Conservation (phyloP, 2,329 filamentous ascomycete species). For the Xylaria polymorpha region DNA sequence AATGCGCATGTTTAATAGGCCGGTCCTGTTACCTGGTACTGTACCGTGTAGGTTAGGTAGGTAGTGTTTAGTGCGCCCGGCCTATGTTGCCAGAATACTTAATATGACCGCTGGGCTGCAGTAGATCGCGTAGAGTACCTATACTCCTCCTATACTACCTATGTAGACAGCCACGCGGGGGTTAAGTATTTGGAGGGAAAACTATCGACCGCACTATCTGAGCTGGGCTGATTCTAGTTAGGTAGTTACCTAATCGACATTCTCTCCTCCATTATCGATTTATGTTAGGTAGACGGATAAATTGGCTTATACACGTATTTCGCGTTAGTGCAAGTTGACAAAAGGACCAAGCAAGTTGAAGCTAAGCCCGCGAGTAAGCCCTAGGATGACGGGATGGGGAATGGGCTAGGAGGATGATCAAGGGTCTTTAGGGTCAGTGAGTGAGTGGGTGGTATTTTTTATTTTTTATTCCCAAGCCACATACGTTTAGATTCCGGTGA, state of each 20-base stretch:
- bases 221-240: no score
- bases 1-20: neutral
- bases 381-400: neutral
- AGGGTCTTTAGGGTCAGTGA: slow-evolving; percentile 8
- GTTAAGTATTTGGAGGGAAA: neutral
- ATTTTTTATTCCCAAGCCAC: neutral
- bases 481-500: neutral
- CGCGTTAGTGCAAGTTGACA: neutral
- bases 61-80: neutral
- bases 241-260: no score
- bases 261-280: neutral
- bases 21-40: neutral
- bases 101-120: neutral
- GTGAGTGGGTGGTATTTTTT: neutral
- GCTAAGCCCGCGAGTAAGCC: slow-evolving; percentile 9
- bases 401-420: neutral
- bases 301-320: neutral
- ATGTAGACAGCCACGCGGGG: neutral
- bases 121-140: neutral
- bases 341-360: neutral
- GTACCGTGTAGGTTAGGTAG: neutral
- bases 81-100: neutral
- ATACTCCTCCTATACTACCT: no score
- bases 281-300: neutral
- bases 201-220: neutral